Evolutionary conservation across 2,329 filamentous ascomycete genomes (phyloP).

Genomic region (Epichloe aotearoae): DNA sequence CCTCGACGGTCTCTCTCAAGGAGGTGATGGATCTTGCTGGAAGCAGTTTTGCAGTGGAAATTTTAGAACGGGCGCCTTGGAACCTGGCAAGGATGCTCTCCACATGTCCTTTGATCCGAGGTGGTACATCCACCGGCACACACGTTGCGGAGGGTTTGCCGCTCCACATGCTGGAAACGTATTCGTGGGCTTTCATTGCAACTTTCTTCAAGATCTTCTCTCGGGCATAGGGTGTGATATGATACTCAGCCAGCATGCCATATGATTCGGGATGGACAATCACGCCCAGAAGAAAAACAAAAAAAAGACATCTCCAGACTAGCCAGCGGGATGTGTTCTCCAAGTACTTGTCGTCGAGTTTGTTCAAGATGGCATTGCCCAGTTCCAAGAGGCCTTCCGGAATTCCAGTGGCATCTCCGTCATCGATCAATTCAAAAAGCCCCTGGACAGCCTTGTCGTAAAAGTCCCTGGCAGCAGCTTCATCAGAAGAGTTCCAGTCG

Average conservation of each 20-base stretch:
- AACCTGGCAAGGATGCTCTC: constrained; percentile 59
- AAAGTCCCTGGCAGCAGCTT: constrained; percentile 74
- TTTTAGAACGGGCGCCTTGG: constrained; percentile 35
- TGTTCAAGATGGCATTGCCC: constrained; percentile 68
- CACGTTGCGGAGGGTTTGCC: constrained; percentile 45
- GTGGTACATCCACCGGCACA: constrained; percentile 34
- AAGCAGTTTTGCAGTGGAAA: constrained; percentile 44
- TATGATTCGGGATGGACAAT: constrained; percentile 79
- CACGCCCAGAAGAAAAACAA: constrained; percentile 69
- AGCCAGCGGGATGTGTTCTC: constrained; percentile 71
- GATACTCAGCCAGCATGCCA: constrained; percentile 72
- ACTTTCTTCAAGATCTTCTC: constrained; percentile 72
- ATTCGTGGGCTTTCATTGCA: constrained; percentile 63
- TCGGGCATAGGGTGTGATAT: constrained; percentile 81
- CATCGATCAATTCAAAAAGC: constrained; percentile 76
- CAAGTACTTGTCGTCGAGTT: constrained; percentile 58
- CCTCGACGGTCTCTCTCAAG: constrained; percentile 61
- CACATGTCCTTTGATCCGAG: constrained; percentile 53
- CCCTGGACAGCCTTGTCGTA: constrained; percentile 70
- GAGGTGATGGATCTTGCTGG: constrained; percentile 61
- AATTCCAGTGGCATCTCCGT: constrained; percentile 71
- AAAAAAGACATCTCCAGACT: constrained; percentile 95
- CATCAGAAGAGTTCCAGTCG: constrained; percentile 64
- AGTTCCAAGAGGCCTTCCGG: constrained; percentile 76
- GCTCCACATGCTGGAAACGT: constrained; percentile 68